Conservation (phyloP, 2,329 filamentous ascomycete species). For the Aspergillus neoniger region DNA sequence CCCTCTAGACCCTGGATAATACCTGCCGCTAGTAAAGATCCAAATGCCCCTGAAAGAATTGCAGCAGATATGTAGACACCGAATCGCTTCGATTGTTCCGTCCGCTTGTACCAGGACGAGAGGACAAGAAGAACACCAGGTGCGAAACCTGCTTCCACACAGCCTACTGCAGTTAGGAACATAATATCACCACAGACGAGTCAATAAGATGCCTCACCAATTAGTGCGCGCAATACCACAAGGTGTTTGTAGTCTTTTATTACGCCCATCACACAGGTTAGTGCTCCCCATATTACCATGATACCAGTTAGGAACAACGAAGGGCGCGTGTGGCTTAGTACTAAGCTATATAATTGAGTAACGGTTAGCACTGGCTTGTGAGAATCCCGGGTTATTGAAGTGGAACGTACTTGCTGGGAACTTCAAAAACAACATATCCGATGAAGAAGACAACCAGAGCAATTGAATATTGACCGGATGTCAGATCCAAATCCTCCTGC, state of each 20-base stretch:
- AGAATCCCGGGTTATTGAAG: too few relatives aligned
- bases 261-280: slow-evolving; percentile 55
- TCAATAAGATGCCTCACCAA: background rate
- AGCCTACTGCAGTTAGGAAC: slow-evolving; percentile 14
- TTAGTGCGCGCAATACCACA: slow-evolving; percentile 43
- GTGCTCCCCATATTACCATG: slow-evolving; percentile 57
- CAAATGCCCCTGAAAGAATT: slow-evolving; percentile 58
- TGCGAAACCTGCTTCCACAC: slow-evolving; percentile 24
- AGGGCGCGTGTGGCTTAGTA: slow-evolving; percentile 53
- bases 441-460: slow-evolving; percentile 58
- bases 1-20: slow-evolving; percentile 52
- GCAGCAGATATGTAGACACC: slow-evolving; percentile 61
- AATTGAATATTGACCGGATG: slow-evolving; percentile 52
- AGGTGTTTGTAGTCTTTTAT: slow-evolving; percentile 52
- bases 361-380: background rate
- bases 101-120: slow-evolving; percentile 61
- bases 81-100: slow-evolving; percentile 60
- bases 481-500: slow-evolving; percentile 22
- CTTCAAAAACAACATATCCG: slow-evolving; percentile 56
- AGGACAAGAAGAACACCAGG: slow-evolving; percentile 42
- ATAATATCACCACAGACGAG: background rate
- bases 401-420: slow-evolving; percentile 50
- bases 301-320: slow-evolving; percentile 54
- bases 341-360: slow-evolving; percentile 29
- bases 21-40: slow-evolving; percentile 53